Evolutionary conservation across 495 filamentous ascomycete genomes (phyloP).

Genomic region (Corynascus novoguineensis): DNA sequence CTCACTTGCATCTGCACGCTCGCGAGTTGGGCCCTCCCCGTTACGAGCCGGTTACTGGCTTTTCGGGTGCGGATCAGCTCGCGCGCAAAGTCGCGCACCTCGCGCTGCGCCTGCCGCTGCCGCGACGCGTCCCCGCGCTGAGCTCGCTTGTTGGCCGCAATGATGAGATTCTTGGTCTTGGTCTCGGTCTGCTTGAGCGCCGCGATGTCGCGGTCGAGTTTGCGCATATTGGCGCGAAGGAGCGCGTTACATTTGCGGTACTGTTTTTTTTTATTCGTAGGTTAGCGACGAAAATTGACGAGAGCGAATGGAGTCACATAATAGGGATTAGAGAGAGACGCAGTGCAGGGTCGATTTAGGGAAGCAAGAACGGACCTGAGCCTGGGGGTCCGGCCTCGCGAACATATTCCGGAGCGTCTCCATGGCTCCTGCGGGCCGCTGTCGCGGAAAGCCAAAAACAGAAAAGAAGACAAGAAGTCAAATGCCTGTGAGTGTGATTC

Average conservation of each 20-base stretch:
- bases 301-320: no score
- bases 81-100: constrained; percentile 79
- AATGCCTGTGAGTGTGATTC: no score
- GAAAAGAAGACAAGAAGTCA: no score
- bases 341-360: neutral
- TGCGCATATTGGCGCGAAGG: constrained; percentile 84
- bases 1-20: constrained; percentile 97
- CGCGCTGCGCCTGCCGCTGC: constrained; percentile 65
- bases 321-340: constrained; percentile 1
- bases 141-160: constrained; percentile 70
- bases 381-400: constrained; percentile 86
- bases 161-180: constrained; percentile 82
- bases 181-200: constrained; percentile 66
- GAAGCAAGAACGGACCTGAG: constrained; percentile 56
- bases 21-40: constrained; percentile 84
- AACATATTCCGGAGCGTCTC: constrained; percentile 81
- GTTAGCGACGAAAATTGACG: constrained; percentile 7
- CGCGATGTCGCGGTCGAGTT: constrained; percentile 88
- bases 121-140: constrained; percentile 64
- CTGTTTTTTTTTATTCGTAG: constrained; percentile 50
- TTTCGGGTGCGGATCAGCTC: constrained; percentile 81
- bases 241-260: constrained; percentile 93
- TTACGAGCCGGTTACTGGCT: constrained; percentile 65
- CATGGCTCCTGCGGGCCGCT: constrained; percentile 52
- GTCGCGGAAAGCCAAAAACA: no score